phyloP scores from a whole-genome alignment of 2,329 filamentous ascomycete genomes.

The Talaromyces sp. region DNA sequence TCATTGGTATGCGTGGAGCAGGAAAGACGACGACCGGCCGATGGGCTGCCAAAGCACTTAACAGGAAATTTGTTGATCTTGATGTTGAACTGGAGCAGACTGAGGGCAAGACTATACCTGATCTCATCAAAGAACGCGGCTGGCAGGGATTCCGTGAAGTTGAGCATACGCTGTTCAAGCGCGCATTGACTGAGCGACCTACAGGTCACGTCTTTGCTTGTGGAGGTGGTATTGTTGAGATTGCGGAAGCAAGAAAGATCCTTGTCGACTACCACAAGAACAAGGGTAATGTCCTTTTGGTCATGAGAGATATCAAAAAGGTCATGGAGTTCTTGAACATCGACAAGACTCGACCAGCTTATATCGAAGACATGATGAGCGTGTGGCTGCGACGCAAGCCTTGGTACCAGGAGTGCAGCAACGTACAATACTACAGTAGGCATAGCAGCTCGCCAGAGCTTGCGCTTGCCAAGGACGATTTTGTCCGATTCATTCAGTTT shows the following conservation, averaged over 20 bases:
- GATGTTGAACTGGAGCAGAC: conserved; percentile 80
- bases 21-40: conserved; percentile 91
- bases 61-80: conserved; percentile 77
- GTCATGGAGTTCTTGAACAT: conserved; percentile 84
- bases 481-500: conserved; percentile 66
- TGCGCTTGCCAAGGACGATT: conserved; percentile 61
- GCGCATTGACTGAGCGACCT: conserved; percentile 70
- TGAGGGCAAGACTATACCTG: conserved; percentile 72
- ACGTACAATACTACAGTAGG: conserved; percentile 87
- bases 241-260: conserved; percentile 70
- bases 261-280: conserved; percentile 68
- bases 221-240: conserved; percentile 90
- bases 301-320: conserved; percentile 82
- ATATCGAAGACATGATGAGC: conserved; percentile 84
- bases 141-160: conserved; percentile 86
- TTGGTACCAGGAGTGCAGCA: conserved; percentile 91
- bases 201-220: conserved; percentile 83
- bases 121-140: conserved; percentile 73
- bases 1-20: conserved; percentile 95
- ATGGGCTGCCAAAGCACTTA: conserved; percentile 74
- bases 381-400: conserved; percentile 87
- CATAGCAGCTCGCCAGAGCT: conserved; percentile 52
- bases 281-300: conserved; percentile 79
- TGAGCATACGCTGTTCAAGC: conserved; percentile 70
- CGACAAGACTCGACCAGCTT: conserved; percentile 88